Percentiles rank a stretch among this genome's conserved stretches.
phyloP scores from a whole-genome alignment of 225 moss, liverwort and hornwort species.

The Bryum argenteum region DNA sequence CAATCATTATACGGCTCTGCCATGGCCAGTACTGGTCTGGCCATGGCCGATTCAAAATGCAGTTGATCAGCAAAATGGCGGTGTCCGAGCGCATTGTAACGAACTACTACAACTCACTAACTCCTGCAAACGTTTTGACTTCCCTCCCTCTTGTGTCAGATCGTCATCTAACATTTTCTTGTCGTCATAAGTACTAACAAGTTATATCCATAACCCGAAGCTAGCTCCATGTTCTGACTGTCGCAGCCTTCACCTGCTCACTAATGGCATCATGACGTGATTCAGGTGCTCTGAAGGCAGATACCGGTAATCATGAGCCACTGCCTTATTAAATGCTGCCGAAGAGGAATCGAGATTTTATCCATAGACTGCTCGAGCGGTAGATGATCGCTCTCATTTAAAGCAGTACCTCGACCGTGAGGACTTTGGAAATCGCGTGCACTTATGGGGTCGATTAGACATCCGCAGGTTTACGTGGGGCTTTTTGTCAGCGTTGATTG shows the following conservation, averaged over 20 bases:
- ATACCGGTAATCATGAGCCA: conserved; percentile 25
- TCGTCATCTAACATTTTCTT: conserved; percentile 3
- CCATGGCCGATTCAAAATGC: conserved; percentile 22
- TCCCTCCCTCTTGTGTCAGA: conserved; percentile 28
- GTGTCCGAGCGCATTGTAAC: conserved; percentile 36
- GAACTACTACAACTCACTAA: conserved; percentile 3
- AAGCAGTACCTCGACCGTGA: background rate
- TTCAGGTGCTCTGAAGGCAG: conserved; percentile 15
- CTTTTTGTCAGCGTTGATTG: conserved; percentile 21
- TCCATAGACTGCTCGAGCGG: background rate
- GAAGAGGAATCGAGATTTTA: conserved; percentile 2
- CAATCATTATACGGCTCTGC: conserved; percentile 33
- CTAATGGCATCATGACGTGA: conserved; percentile 24
- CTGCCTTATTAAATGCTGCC: conserved; percentile 11
- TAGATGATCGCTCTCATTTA: conserved; percentile 25
- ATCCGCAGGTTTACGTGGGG: background rate
- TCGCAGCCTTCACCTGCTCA: background rate
- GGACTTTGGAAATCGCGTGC: conserved; percentile 13
- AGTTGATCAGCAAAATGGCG: conserved; percentile 42
- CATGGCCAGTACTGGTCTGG: conserved; percentile 26
- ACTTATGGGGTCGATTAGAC: conserved; percentile 4
- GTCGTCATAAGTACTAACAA: background rate
- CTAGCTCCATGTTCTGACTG: conserved; percentile 13
- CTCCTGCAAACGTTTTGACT: conserved; percentile 34
- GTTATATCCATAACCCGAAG: conserved; percentile 13